phyloP scores from a whole-genome alignment of 129 eudicot species.

The Scalesia atractyloides region DNA sequence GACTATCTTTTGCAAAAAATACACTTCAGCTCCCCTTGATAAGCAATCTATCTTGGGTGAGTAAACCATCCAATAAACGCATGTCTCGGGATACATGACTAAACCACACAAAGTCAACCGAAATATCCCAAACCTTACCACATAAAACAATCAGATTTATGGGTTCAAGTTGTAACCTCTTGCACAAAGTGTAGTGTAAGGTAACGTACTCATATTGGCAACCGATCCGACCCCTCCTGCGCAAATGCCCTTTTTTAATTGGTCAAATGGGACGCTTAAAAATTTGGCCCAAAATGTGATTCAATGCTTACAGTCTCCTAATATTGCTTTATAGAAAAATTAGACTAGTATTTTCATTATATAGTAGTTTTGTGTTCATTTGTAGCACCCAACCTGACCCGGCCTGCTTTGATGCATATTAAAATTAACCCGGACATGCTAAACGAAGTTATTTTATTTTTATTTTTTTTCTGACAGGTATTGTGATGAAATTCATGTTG shows the following conservation, averaged over 20 bases:
- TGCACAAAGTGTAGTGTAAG: no score
- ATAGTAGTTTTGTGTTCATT: neutral
- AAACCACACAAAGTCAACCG: no score
- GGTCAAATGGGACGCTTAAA: neutral
- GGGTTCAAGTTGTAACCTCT: no score
- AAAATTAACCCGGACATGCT: neutral
- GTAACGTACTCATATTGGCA: neutral
- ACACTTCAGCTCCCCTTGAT: no score
- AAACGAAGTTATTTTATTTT: neutral
- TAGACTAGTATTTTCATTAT: neutral
- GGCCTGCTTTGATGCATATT: neutral
- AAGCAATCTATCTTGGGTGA: no score
- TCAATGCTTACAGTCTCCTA: neutral
- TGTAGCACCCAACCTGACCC: neutral
- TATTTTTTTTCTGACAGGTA: slow-evolving; percentile 54
- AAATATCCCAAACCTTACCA: no score
- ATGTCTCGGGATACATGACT: no score
- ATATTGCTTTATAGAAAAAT: neutral
- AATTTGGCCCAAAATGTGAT: neutral
- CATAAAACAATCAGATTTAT: no score
- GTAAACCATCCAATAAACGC: no score
- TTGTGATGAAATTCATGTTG: slow-evolving; percentile 93
- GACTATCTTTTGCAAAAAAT: no score
- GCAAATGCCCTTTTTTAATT: neutral
- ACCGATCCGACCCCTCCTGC: neutral